Evolutionary conservation across 768 basidiomycete species (phyloP).

Genomic region (Infundibulicybe gibba): DNA sequence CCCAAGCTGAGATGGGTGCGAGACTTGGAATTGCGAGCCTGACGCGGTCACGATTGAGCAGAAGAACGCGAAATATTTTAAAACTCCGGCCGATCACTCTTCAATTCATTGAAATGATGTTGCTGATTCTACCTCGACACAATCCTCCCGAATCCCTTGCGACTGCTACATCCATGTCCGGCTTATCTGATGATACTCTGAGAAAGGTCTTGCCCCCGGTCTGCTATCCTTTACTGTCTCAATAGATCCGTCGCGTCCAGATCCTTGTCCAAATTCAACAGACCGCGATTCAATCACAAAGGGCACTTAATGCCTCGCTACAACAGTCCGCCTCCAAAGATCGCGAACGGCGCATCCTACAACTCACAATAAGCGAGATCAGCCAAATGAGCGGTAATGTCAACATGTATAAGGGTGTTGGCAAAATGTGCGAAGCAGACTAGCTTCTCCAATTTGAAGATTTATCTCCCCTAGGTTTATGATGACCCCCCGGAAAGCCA

Average conservation of each 20-base stretch:
- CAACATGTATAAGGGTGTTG: constrained; percentile 91
- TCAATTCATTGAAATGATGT: too few relatives aligned
- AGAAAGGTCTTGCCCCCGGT: constrained; percentile 43
- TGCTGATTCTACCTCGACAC: too few relatives aligned
- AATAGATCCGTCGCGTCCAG: constrained; percentile 36
- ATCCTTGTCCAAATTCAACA: constrained; percentile 92
- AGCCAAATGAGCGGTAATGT: constrained; percentile 64
- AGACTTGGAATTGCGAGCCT: constrained; percentile 24
- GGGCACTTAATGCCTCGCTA: constrained; percentile 64
- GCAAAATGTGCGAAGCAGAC: constrained; percentile 72
- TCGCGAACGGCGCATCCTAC: constrained; percentile 83
- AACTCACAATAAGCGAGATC: constrained; percentile 87
- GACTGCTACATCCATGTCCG: background rate
- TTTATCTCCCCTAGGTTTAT: constrained; percentile 66
- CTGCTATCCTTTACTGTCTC: constrained; percentile 10
- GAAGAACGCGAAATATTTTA: background rate
- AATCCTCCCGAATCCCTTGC: too few relatives aligned
- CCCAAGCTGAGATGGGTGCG: too few relatives aligned
- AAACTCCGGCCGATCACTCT: too few relatives aligned
- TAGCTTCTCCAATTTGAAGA: background rate
- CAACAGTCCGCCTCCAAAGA: constrained; percentile 83
- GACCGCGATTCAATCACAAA: constrained; percentile 83
- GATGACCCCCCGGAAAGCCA: constrained; percentile 73
- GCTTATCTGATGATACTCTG: constrained; percentile 30
- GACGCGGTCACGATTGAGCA: constrained; percentile 13